Base-by-base conservation (phyloP, 306 rosid species). In the Hylodesmum podocarpum region DNA sequence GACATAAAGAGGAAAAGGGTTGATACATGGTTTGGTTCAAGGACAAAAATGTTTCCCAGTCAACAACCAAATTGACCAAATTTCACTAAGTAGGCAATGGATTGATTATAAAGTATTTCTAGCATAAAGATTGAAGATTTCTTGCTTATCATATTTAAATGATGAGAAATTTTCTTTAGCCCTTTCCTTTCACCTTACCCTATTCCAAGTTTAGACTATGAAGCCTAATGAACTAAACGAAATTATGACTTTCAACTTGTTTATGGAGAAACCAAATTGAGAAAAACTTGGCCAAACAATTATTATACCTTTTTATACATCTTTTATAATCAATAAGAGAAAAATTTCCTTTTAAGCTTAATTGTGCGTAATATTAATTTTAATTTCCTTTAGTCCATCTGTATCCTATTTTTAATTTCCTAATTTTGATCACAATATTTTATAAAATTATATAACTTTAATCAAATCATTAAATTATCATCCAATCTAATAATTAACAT, bases 1-100 rank as follows among this genome's bases (percentile, higher is more conserved):
- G 34, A 14, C 68, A 41, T 12, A 18, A 29, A 21, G 7, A 36
- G 4, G 11, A 59, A 59, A 58, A 59, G 46, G 40, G 62, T 50
- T 58, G 73, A 61, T 25, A 51, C 63, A 59, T 79, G 72, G 54
- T 39, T 39, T 58, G 75, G 75, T 50, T 69, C 59, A 24, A 70
- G 16, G 7, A 41, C 80, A 83, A 53, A 41, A 43, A 70, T 57
- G 80, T 19, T 36, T 49, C 72, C 24, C 1, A 58, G 58, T 24
- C 72, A 27, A 61, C 9, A 50, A 54, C 74, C 62, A 63, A 41
- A 73, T 55, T 64, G 82, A 78, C 68, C 73, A 58, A 65, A 53
- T 64, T 40, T 51, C 66, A 59, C 19, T 27, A 15, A 21, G 18
- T 25, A 31, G 4, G 57, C 55, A 43, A 41, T 24, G 64, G 40